Conservation (phyloP, 108 stramenopile species). For the Chaetoceros muelleri region DNA sequence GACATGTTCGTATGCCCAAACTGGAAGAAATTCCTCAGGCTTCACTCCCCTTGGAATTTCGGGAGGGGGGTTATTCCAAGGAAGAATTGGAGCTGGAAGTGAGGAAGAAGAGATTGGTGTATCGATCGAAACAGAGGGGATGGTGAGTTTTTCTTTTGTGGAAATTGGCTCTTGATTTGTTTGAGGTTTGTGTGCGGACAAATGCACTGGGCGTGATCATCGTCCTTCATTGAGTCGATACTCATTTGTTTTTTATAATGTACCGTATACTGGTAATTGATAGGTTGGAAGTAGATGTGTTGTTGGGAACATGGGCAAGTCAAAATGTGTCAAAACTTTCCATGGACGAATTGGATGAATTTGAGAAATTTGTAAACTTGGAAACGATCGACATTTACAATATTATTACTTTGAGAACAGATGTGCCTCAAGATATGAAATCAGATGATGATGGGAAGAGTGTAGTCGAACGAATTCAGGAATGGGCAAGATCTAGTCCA, state of each 20-base stretch:
- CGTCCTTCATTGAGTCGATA: no score
- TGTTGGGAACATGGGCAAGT: slow-evolving; percentile 96
- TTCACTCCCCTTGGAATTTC: background rate
- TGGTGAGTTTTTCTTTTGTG: slow-evolving; percentile 35
- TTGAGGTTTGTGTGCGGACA: no score
- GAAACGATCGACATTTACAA: slow-evolving; percentile 99
- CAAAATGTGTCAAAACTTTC: slow-evolving; percentile 75
- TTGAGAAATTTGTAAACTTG: slow-evolving; percentile 92
- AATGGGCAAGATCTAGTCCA: slow-evolving; percentile 72
- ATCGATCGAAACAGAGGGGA: slow-evolving; percentile 96
- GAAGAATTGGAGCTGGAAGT: slow-evolving; percentile 48
- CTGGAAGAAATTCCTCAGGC: slow-evolving; percentile 18
- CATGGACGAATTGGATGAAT: slow-evolving; percentile 77
- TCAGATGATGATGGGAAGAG: slow-evolving; percentile 21
- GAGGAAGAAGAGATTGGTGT: slow-evolving; percentile 86
- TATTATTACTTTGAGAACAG: slow-evolving; percentile 77
- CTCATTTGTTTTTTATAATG: background rate
- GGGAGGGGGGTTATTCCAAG: background rate
- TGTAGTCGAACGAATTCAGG: slow-evolving; percentile 70
- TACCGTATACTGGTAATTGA: background rate
- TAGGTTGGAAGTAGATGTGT: slow-evolving; percentile 86
- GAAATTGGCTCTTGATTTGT: no score
- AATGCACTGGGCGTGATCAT: no score
- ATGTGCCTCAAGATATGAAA: slow-evolving; percentile 67
- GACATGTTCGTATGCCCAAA: slow-evolving; percentile 49